phyloP scores from a whole-genome alignment of 495 filamentous ascomycete species.

The Aspergillus saccharolyticus region DNA sequence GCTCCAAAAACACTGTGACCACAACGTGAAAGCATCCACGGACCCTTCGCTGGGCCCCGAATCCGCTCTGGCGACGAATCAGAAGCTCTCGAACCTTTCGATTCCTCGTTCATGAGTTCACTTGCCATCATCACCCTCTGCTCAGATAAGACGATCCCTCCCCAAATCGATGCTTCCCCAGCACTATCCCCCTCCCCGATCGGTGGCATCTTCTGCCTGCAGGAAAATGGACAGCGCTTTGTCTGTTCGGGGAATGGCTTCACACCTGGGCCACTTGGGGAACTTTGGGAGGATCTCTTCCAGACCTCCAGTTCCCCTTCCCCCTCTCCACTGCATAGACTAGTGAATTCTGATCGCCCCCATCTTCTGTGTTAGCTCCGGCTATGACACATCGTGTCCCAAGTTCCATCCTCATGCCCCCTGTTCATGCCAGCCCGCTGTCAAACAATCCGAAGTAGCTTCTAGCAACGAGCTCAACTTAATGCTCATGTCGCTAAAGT shows the following conservation, averaged over 20 bases:
- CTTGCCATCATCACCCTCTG: background rate
- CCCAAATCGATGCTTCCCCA: background rate
- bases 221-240: background rate
- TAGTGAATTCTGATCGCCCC: constrained; percentile 13
- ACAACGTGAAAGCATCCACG: background rate
- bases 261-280: background rate
- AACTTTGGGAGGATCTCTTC: background rate
- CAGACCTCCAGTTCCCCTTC: background rate
- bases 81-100: background rate
- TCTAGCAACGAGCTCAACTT: background rate
- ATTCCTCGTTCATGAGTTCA: background rate
- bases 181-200: background rate
- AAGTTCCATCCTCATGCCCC: background rate
- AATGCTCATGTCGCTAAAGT: background rate
- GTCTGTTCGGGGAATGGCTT: background rate
- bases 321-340: constrained; percentile 18
- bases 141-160: background rate
- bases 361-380: background rate
- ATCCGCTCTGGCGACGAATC: background rate
- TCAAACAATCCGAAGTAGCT: background rate
- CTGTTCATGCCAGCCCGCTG: background rate
- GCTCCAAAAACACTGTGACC: background rate
- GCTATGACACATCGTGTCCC: background rate
- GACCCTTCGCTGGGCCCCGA: background rate
- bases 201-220: background rate